A percentile compares a stretch with the other conserved stretches of the same genome.
Conservation (phyloP, 306 rosid genomes). For the Lotus japonicus region DNA sequence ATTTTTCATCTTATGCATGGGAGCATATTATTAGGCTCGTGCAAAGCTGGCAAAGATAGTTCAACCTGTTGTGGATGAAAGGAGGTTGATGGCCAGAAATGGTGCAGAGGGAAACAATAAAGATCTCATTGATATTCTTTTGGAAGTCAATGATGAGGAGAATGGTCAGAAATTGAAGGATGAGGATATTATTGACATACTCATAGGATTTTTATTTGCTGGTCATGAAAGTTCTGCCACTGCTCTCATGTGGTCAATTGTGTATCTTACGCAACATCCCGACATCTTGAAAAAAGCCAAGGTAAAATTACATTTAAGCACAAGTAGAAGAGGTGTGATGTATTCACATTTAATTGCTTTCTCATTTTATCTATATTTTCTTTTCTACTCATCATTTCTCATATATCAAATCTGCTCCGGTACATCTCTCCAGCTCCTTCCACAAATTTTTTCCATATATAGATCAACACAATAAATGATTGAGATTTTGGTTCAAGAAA, state of each 20-base stretch:
- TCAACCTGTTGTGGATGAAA: conserved; percentile 1
- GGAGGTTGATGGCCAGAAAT: neutral
- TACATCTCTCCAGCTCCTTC: too few species aligned
- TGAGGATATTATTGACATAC: conserved; percentile 38
- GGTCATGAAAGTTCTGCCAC: neutral
- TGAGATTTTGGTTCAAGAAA: too few species aligned
- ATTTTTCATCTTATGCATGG: too few species aligned
- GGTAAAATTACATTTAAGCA: too few species aligned
- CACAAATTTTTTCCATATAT: too few species aligned
- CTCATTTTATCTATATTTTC: too few species aligned
- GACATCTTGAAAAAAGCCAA: neutral
- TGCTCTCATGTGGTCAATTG: neutral
- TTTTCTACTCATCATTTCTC: too few species aligned
- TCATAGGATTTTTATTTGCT: neutral
- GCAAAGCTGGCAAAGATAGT: conserved; percentile 1
- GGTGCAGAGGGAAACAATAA: neutral
- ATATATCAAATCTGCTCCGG: too few species aligned
- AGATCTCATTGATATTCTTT: conserved; percentile 38
- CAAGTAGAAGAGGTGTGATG: too few species aligned
- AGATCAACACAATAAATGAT: too few species aligned
- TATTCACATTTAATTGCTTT: too few species aligned
- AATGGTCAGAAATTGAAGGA: conserved; percentile 33
- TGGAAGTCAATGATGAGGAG: conserved; percentile 32
- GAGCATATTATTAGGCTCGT: conserved; percentile 13
- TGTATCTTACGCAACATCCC: neutral